Evolutionary conservation across 768 basidiomycete species (phyloP).

Genomic region (Terana coerulea): DNA sequence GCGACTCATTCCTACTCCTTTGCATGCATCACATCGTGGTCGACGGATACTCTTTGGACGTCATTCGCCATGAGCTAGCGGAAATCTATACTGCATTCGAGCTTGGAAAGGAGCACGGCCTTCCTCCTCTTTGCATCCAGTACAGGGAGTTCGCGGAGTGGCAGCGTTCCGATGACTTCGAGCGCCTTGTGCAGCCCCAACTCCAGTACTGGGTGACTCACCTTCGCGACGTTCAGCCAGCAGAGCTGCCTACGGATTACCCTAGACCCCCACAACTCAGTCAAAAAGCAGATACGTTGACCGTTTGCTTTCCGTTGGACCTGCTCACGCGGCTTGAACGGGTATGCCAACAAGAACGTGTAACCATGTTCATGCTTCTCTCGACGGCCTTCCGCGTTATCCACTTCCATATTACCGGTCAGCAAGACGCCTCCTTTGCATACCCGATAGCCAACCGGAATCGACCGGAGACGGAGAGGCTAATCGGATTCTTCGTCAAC

Average conservation of each 20-base stretch:
- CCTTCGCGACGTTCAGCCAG: background rate
- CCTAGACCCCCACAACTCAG: background rate
- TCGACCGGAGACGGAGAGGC: background rate
- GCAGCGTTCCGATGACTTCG: background rate
- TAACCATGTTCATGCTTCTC: background rate
- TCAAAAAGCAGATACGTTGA: background rate
- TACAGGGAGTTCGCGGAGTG: background rate
- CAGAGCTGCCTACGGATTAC: background rate
- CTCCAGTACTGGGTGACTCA: background rate
- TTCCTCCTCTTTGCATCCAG: background rate
- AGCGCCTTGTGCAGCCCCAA: background rate
- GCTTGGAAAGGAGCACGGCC: background rate
- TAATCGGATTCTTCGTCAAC: constrained; percentile 7
- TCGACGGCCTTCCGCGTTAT: background rate
- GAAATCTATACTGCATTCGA: background rate
- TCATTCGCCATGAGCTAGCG: background rate
- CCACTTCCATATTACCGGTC: background rate
- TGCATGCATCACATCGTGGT: background rate
- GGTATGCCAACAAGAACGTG: background rate
- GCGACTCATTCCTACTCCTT: background rate
- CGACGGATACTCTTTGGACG: background rate
- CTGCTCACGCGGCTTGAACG: background rate
- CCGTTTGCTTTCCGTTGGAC: background rate
- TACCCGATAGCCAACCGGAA: background rate
- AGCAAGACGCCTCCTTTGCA: background rate